Evolutionary conservation across 345 rosid genomes (phyloP), one percentile per base, ranked within the genome.

Genomic region (Reutealis trisperma): DNA sequence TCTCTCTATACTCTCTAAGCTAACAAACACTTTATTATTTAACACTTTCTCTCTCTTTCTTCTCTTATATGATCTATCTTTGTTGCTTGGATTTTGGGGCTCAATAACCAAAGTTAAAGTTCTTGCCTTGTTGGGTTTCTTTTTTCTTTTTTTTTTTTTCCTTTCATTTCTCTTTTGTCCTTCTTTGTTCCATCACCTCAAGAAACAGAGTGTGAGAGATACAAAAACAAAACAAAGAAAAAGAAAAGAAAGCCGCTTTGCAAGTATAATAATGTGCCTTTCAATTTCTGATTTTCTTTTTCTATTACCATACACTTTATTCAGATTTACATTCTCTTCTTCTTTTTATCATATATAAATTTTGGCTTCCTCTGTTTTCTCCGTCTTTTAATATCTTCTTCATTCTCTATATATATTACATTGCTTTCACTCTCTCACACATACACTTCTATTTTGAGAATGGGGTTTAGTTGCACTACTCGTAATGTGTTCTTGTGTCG

Each of bases 121-220:
- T 77, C 66, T 79, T 71, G 18, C 78, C 69, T 42, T 45, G 76
- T 64, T 51, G 16, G 72, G 77, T 67, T 67, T n/a, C n/a, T n/a
- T n/a, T n/a, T n/a, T 63, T 67, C 45, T 51, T 75, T 62, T 54
- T 73, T 57, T 65, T 62, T 41, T 75, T 67, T 74, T 59, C 81
- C 81, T 57, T 66, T 62, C 24, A 76, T 70, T 74, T 59, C 81
- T 82, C 64, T 42, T 80, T 61, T 84, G 86, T 80, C 88, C 78
- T 81, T 81, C 79, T 47, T 72, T 77, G 89, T 82, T 84, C 86
- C 76, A 82, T 86, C 90, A 79, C 81, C 70, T 84, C 89, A 75
- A 70, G 34, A 54, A 16, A 15, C 24, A 65, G 9, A 77, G 11
- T 37, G 5, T 47, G 51, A 8, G 51, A 10, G 14, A 47, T 47